Percentiles rank a stretch among this genome's conserved stretches.
Conservation (phyloP, 257 asterid genomes). For the Verbena officinalis region DNA sequence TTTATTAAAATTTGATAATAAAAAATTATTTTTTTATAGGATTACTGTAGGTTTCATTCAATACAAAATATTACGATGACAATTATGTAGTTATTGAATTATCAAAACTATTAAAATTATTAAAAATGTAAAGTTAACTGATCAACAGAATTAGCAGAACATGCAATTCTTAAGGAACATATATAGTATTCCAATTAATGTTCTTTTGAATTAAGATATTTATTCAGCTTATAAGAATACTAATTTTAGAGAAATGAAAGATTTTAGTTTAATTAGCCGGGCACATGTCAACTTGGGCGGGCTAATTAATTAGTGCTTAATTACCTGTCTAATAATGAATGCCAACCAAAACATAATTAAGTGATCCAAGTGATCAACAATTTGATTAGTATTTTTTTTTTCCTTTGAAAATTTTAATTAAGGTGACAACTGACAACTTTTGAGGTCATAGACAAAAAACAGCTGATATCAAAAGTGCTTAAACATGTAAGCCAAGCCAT, state of each 20-base stretch:
- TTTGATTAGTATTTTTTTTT: background rate
- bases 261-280: constrained; percentile 6
- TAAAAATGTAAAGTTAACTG: too few relatives aligned
- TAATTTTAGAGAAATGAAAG: background rate
- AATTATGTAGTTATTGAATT: too few relatives aligned
- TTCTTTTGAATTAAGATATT: background rate
- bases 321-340: constrained; percentile 33
- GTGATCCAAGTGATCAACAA: constrained; percentile 20
- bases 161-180: background rate
- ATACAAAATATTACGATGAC: too few relatives aligned
- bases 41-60: too few relatives aligned
- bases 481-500: constrained; percentile 34
- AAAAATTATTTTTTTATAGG: too few relatives aligned
- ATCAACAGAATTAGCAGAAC: background rate
- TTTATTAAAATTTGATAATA: too few relatives aligned
- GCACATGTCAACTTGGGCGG: constrained; percentile 36
- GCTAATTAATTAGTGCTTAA: constrained; percentile 14
- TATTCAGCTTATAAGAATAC: background rate
- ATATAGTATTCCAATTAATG: background rate
- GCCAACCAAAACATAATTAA: constrained; percentile 19
- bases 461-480: constrained; percentile 19
- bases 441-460: constrained; percentile 18
- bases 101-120: too few relatives aligned
- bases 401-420: background rate
- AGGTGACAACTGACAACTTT: constrained; percentile 23